These are phyloP conservation scores for Colletotrichum eremochloae DNA, from an alignment of 2,329 filamentous ascomycete species.

Conservation along the genomic window DNA sequence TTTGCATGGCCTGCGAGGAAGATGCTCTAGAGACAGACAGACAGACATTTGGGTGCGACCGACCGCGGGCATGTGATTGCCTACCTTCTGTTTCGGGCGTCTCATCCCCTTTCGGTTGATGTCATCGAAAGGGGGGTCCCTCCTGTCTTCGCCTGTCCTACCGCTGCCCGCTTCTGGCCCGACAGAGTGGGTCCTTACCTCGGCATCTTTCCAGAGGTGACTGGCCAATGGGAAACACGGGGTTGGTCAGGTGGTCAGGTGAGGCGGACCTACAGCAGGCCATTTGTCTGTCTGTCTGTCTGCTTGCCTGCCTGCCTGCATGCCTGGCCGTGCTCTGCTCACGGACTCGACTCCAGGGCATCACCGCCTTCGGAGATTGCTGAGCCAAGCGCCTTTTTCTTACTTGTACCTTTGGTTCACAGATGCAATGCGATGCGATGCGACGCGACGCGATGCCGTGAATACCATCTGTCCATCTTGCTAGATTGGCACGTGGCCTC, in stretches of 20 bases:
- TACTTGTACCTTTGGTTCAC: not conserved
- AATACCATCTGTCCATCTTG: too few species aligned
- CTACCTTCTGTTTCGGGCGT: conserved; percentile 29
- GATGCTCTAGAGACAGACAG: too few species aligned
- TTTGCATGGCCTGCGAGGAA: not conserved
- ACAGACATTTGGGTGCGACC: conserved; percentile 6
- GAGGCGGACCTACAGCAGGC: not conserved
- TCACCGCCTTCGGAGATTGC: not conserved
- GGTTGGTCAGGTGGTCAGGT: conserved; percentile 40
- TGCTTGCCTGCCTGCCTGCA: not conserved
- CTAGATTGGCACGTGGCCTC: conserved; percentile 6
- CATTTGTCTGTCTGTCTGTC: too few species aligned
- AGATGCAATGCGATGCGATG: too few species aligned
- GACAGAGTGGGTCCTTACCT: conserved; percentile 29
- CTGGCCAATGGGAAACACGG: conserved; percentile 18
- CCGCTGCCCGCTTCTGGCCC: conserved; percentile 15
- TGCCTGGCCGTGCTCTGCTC: not conserved
- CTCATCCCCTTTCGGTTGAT: conserved; percentile 30
- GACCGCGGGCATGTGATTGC: conserved; percentile 37
- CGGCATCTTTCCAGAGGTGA: conserved; percentile 24
- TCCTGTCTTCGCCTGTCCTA: not conserved
- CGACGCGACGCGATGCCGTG: too few species aligned
- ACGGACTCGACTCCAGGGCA: conserved; percentile 21
- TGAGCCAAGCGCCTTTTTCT: not conserved
- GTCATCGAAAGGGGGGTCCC: conserved; percentile 33